Evolutionary conservation across 345 rosid species (phyloP), one percentile per base, ranked within the genome.

Genomic region (Ceriops decandra): DNA sequence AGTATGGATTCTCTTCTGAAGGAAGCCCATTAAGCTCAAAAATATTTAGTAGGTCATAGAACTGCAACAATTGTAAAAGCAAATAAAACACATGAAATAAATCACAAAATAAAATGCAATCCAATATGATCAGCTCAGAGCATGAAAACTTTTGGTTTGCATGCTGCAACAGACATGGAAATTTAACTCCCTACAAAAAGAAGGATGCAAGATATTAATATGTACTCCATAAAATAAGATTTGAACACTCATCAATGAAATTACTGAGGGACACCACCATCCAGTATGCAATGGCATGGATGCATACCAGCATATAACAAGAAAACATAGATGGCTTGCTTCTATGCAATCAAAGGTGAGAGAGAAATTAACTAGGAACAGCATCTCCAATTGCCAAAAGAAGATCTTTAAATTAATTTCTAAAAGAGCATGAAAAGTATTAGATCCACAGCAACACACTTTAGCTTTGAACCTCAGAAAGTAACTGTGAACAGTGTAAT

Each of bases 1-100:
- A 87, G 77, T 88, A 95, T 9, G 99, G 99, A 66, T 95, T 95
- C 82, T 88, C 96, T 80, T 88, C 98, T 5, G 96, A 91, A 22
- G 99, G 99, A 64, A 95, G 90, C 64, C 99, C 99, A 71, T 95
- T 95, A 33, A 95, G 91, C 84, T 91, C 96, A 66, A 91, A 95
- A 52, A 95, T 95, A 65, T 95, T 95, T 67, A 95, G 56, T 28
- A 95, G 87, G 78, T 95, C 99, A 72, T 95, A 95, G 76, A 88
- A 95, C 98, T 95, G 90, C 93, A 87, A 67, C 65, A 74, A 66
- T 27, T 26, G 73, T 0, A 65, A 68, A 70, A 69, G 19, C 42
- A 26, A 26, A 38, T 33, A 54, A 67, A 77, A 62, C 35, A 17
- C 32, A 19, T 54, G 42, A 31, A 28, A 57, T 11, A 52, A 11